Conservation (phyloP, 164 flowering plant species). For the Sextonia rubra region DNA sequence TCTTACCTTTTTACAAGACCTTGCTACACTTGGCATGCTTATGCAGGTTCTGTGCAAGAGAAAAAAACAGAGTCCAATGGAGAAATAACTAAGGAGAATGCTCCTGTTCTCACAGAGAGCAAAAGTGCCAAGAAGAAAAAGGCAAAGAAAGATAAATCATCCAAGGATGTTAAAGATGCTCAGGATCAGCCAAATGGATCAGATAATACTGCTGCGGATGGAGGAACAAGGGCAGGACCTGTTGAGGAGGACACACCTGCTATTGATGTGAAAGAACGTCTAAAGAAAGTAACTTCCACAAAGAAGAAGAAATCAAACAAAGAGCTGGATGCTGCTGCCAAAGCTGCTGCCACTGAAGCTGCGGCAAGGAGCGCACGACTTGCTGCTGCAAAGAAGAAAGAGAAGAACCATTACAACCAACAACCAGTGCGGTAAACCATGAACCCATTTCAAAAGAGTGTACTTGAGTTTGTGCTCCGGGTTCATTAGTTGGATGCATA, state of each 20-base stretch:
- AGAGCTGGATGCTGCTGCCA: conserved; percentile 84
- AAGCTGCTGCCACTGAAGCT: conserved; percentile 78
- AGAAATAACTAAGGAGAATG: conserved; percentile 48
- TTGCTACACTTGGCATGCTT: neutral
- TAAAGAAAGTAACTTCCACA: conserved; percentile 63
- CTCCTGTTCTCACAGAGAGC: conserved; percentile 39
- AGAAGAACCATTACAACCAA: conserved; percentile 78
- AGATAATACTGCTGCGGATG: conserved; percentile 24
- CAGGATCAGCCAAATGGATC: conserved; percentile 34
- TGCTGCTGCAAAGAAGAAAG: conserved; percentile 97
- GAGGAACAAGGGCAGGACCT: conserved; percentile 28
- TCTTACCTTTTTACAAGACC: neutral
- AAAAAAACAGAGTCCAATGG: conserved; percentile 43
- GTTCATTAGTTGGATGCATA: conserved; percentile 13
- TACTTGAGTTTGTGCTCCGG: conserved; percentile 3
- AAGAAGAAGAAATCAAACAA: conserved; percentile 81
- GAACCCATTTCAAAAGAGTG: conserved; percentile 3
- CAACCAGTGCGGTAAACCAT: conserved; percentile 47
- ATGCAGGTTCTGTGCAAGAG: conserved; percentile 37
- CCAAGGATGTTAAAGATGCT: conserved; percentile 46
- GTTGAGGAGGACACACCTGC: conserved; percentile 34
- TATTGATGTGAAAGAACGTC: conserved; percentile 70
- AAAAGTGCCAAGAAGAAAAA: conserved; percentile 85
- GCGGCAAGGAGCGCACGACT: conserved; percentile 80
- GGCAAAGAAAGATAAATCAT: conserved; percentile 66